Conservation (phyloP, 495 filamentous ascomycete species). For the Annulohypoxylon bovei region DNA sequence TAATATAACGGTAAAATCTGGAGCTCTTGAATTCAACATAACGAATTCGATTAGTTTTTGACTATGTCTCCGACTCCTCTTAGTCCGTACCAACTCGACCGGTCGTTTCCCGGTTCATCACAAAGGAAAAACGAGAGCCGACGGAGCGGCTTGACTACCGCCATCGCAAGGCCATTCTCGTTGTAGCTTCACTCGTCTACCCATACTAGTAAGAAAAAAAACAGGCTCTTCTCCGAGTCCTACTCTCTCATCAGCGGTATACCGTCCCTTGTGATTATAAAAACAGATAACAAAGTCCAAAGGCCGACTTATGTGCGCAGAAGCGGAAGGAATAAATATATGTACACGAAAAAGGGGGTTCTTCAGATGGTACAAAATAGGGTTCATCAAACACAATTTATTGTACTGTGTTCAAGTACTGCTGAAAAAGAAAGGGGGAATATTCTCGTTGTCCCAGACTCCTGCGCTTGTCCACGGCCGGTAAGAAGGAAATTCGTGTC, state of each 20-base stretch:
- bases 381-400: slow-evolving; percentile 12
- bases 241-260: slow-evolving; percentile 23
- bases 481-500: slow-evolving; percentile 41
- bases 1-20: not conserved
- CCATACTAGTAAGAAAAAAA: slow-evolving; percentile 28
- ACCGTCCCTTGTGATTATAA: slow-evolving; percentile 33
- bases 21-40: not conserved
- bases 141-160: not conserved
- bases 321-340: slow-evolving; percentile 29
- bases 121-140: slow-evolving; percentile 33
- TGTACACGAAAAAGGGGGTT: slow-evolving; percentile 28
- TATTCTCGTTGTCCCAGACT: slow-evolving; percentile 36
- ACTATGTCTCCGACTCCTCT: slow-evolving; percentile 28
- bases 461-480: slow-evolving; percentile 35
- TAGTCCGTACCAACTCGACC: slow-evolving; percentile 2
- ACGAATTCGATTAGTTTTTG: slow-evolving; percentile 28
- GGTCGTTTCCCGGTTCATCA: slow-evolving; percentile 31
- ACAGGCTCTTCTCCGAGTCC: slow-evolving; percentile 1
- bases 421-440: slow-evolving; percentile 18
- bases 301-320: slow-evolving; percentile 33
- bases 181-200: slow-evolving; percentile 31
- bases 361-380: slow-evolving; percentile 25
- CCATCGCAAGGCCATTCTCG: slow-evolving; percentile 22
- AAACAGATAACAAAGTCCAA: slow-evolving; percentile 28
- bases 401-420: slow-evolving; percentile 10